Conservation (phyloP, 2,329 filamentous ascomycete species). For the Rhexocercosporidium sp. region DNA sequence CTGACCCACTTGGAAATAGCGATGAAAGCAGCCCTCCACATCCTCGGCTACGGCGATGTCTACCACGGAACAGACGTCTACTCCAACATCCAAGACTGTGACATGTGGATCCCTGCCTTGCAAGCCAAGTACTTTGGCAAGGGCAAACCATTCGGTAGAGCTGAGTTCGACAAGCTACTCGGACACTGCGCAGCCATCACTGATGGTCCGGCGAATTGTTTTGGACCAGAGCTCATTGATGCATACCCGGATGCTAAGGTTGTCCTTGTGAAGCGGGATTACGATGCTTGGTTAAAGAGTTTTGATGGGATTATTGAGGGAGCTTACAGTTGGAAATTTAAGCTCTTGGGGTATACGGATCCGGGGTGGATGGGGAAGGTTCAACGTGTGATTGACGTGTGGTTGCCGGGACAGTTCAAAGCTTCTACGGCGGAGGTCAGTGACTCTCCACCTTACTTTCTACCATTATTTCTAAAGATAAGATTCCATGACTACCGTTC, state of each 20-base stretch:
- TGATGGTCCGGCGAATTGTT: conserved; percentile 8
- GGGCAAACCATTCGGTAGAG: conserved; percentile 19
- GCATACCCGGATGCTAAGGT: conserved; percentile 18
- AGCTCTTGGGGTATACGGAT: not conserved
- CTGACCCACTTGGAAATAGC: conserved; percentile 1
- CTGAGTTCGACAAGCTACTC: conserved; percentile 24
- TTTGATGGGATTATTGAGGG: conserved; percentile 13
- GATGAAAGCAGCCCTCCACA: conserved; percentile 22
- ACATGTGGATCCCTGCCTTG: conserved; percentile 34
- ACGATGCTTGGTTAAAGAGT: conserved; percentile 14
- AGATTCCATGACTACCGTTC: too few relatives aligned
- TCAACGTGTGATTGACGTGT: not conserved
- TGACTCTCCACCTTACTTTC: too few relatives aligned
- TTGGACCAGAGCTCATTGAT: conserved; percentile 10
- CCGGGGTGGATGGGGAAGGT: not conserved
- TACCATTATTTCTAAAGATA: too few relatives aligned
- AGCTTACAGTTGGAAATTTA: not conserved
- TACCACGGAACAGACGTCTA: conserved; percentile 18
- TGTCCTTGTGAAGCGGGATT: conserved; percentile 11
- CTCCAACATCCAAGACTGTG: conserved; percentile 18
- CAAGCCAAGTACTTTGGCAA: conserved; percentile 31
- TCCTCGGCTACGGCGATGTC: conserved; percentile 17
- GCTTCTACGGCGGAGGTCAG: not conserved
- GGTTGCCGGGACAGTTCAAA: not conserved
- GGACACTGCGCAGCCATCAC: conserved; percentile 13